These are phyloP conservation scores for Candida dubliniensis DNA, from an alignment of 1,139 yeast species.

Conservation along the genomic window DNA sequence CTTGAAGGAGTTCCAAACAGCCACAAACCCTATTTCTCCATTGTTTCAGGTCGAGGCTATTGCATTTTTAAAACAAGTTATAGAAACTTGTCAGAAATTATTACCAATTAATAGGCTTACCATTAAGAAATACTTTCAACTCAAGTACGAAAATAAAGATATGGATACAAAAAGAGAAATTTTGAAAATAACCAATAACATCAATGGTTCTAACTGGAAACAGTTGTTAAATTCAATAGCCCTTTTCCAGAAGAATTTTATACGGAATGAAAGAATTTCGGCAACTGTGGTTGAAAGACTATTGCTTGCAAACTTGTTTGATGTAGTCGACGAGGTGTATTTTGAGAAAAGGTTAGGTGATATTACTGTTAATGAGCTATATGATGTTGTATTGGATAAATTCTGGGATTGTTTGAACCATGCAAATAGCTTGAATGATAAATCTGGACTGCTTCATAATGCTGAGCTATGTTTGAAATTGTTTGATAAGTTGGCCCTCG, in stretches of 20 bases:
- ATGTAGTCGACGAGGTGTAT: conserved; percentile 25
- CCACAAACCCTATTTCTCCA: conserved; percentile 18
- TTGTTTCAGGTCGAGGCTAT: conserved; percentile 26
- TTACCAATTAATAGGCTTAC: conserved; percentile 45
- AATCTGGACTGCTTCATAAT: conserved; percentile 45
- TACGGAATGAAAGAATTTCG: conserved; percentile 23
- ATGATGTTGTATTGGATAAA: conserved; percentile 29
- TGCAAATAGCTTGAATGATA: conserved; percentile 51
- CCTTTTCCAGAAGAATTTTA: conserved; percentile 28
- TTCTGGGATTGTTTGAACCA: conserved; percentile 57
- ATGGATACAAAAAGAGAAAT: conserved; percentile 28
- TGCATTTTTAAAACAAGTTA: conserved; percentile 23
- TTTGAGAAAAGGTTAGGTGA: conserved; percentile 17
- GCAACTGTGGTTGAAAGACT: conserved; percentile 39
- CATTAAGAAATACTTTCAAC: conserved; percentile 31
- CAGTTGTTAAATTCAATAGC: conserved; percentile 25
- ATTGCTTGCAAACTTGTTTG: conserved; percentile 37
- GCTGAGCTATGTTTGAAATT: conserved; percentile 42
- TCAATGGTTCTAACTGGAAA: conserved; percentile 35
- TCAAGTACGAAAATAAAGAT: conserved; percentile 24
- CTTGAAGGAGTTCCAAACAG: conserved; percentile 5
- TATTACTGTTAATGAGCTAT: conserved; percentile 18
- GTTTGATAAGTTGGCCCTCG: conserved; percentile 23
- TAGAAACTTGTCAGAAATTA: conserved; percentile 42
- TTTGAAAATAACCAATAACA: conserved; percentile 28